Base-by-base conservation (phyloP, 305 asterid genomes). In the Stenogyne calaminthoides region DNA sequence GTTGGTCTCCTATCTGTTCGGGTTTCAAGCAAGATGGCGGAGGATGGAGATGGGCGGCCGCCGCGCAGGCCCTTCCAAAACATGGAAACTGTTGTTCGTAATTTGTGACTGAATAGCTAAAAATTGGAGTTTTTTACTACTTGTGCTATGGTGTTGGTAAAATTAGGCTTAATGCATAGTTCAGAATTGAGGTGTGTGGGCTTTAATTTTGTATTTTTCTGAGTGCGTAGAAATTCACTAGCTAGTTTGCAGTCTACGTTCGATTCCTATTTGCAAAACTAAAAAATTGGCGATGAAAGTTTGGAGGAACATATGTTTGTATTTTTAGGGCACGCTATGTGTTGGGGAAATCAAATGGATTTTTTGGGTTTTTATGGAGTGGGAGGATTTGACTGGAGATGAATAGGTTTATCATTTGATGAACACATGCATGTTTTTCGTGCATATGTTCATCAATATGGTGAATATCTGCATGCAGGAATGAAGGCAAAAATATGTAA, bases 91-190 rank as follows among this genome's bases (percentile, higher is more conserved):
- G n/a, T n/a, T n/a, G n/a, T n/a, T n/a, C n/a, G n/a, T n/a, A n/a
- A n/a, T n/a, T 57, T 70, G 40, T 9, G 47, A 18, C 7, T 20
- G 9, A 25, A 40, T 55, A 44, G 49, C 32, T 77, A 39, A 70
- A 27, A 25, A 62, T 39, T 19, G 40, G 58, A 59, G 69, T 39
- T 14, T 37, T 20, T 40, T 18, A 27, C 6, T 51, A 5, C 52
- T 5, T 6, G 47, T 63, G 40, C 4, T 62, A 7, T 14, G 62
- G 42, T 70, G 29, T 18, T 68, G 36, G n/a, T 18, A 57, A 58
- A 72, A 51, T 67, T 42, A 40, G 76, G 58, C 39, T 16, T 54
- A 70, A 27, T 52, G 36, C 75, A 32, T 55, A 14, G 16, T 18
- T 62, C n/a, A 34, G 40, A 57, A 61, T 54, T 4, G 9, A 20